Base-by-base conservation (phyloP, 2,329 filamentous ascomycete genomes). In the Cladosporium sp. region DNA sequence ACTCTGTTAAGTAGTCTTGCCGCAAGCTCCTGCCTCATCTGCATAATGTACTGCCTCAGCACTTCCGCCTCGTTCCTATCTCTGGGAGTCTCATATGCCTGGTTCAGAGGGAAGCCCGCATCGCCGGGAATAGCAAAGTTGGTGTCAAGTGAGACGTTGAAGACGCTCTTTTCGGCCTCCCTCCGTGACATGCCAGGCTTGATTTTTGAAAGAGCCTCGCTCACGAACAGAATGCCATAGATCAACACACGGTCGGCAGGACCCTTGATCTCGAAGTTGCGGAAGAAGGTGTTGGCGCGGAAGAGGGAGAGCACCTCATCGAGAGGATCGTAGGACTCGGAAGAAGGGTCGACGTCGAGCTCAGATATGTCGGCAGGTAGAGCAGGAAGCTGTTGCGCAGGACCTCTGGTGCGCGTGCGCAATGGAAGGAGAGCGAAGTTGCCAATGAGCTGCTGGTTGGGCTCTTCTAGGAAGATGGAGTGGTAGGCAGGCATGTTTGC, bases 231-330 rank as follows among this genome's bases (percentile, higher is more conserved):
- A 78, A 97, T 99, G 69, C 94, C 94, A 82, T 99, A 99, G 75
- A 98, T 93, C 71, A 99, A 85, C 75, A 98, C 88, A 49, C 95
- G 87, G 81, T 99, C 95, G 66, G 95, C 94, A 29, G 92, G 91
- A 16, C 95, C 95, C 81, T 97, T 94, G 83, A 98, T 96, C 84
- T 98, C 95, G 75, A 99, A 99, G 85, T 98, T 99, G 75, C 95
- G 91, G 86, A 98, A 99, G 81, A 99, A 94, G 67, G 94, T 97
- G 84, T 99, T 98, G 74, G 95, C 94, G 70, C 95, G 92, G 86
- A 98, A 99, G 59, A 98, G 87, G 14, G 89, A 86, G 64, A 99
- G 86, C 61, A 96, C 89, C 83, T 99, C 95, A 81, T 99, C 95
- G 64, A 98, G 86, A 68, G 95, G 91, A 82, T 99, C 95, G 84